Conservation (phyloP, 2,329 filamentous ascomycete species). For the Magnaporthiopsis incrustans region DNA sequence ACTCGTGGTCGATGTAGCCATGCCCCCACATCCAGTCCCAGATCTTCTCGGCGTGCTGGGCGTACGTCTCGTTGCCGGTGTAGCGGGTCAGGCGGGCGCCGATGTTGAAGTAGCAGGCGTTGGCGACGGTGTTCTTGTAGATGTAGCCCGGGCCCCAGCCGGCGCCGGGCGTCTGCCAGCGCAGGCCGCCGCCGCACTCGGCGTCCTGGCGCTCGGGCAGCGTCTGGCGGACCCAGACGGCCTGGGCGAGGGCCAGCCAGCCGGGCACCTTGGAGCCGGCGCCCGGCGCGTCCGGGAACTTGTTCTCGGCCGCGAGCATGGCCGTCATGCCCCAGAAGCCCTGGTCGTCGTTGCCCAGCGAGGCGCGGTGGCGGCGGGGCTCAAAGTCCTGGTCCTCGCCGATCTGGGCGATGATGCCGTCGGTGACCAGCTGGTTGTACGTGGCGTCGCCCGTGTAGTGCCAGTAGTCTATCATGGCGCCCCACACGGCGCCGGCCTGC, state of each 20-base stretch:
- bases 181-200: conserved; percentile 59
- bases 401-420: neutral
- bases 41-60: conserved; percentile 49
- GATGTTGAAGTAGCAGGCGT: conserved; percentile 56
- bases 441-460: conserved; percentile 43
- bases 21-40: conserved; percentile 53
- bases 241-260: conserved; percentile 61
- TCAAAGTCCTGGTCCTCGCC: conserved; percentile 1
- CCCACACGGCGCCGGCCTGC: conserved; percentile 41
- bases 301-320: conserved; percentile 51
- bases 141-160: conserved; percentile 58
- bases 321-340: conserved; percentile 56
- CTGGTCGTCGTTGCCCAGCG: conserved; percentile 52
- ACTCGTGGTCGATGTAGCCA: conserved; percentile 49
- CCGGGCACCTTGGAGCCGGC: conserved; percentile 36
- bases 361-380: conserved; percentile 8
- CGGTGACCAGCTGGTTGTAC: conserved; percentile 36
- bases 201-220: conserved; percentile 51
- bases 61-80: conserved; percentile 58
- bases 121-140: conserved; percentile 61
- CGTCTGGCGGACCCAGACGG: conserved; percentile 58
- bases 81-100: conserved; percentile 64
- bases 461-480: conserved; percentile 43
- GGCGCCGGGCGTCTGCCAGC: conserved; percentile 70
- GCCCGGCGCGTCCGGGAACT: conserved; percentile 49